Evolutionary conservation across 1,284 basidiomycete species (phyloP), one percentile per base, ranked within the genome.

Genomic region (Moesziomyces globuligerus): DNA sequence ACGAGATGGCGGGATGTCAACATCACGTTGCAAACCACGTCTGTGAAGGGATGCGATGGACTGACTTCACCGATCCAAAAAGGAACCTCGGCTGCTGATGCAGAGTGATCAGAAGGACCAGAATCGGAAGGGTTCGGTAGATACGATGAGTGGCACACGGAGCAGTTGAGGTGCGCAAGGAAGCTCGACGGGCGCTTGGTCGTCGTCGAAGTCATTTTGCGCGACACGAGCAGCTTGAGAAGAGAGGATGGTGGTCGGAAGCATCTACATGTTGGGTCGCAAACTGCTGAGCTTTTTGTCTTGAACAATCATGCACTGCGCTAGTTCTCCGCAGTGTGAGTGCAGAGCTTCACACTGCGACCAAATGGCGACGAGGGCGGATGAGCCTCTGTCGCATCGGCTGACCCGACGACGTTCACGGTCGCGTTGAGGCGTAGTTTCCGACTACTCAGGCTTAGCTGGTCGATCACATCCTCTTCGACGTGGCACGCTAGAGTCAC

Each of bases 31-130:
- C 13, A 10, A 18, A 17, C 6, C 11, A 17, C 15, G 29, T 26
- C n/a, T 6, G 7, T 9, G 15, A 11, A 23, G 39, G 10, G 20
- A 9, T 25, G 20, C 10, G 18, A 39, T 23, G 4, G 3, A 65
- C 69, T 40, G 4, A 72, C 69, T 42, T 67, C 52, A n/a, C 53
- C 51, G 11, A 72, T 42, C 64, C 64, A 72, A 28, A 72, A 68
- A 18, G 55, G 38, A 5, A 48, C 32, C 13, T 44, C 28, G 3
- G 5, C 18, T 7, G 18, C 23, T 4, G 10, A 36, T 2, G 20
- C 26, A 6, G 36, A 10, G 23, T n/a, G 17, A 2, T 36, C 3
- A 23, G 24, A 6, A 17, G 38, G 32, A 0, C 23, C 28, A 7
- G 40, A 3, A 10, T 43, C 39, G 20, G 21, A 28, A 0, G 49